A percentile compares a stretch with the other conserved stretches of the same genome.
Evolutionary conservation across 2,329 filamentous ascomycete species (phyloP).

Genomic region (Polytolypa hystricis): DNA sequence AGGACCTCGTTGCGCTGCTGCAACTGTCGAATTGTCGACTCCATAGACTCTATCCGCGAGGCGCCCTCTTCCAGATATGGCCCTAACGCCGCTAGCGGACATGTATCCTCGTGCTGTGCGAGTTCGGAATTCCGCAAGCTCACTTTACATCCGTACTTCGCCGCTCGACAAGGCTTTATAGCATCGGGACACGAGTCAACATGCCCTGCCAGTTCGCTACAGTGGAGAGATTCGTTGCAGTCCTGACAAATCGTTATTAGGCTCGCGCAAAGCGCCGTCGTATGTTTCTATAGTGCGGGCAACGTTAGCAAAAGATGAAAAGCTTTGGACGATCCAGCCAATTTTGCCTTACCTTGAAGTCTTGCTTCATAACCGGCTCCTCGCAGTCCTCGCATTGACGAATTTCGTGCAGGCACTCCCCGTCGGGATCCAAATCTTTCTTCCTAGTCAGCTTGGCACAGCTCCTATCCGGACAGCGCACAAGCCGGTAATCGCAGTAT

Average conservation of each 20-base stretch:
- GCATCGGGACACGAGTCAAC: slow-evolving; percentile 27
- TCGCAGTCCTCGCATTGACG: slow-evolving; percentile 44
- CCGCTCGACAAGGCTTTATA: slow-evolving; percentile 26
- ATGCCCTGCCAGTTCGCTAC: slow-evolving; percentile 25
- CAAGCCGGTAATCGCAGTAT: slow-evolving; percentile 46
- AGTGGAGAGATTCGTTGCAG: slow-evolving; percentile 24
- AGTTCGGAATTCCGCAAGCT: slow-evolving; percentile 27
- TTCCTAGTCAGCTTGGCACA: slow-evolving; percentile 44
- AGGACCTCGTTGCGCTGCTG: slow-evolving; percentile 38
- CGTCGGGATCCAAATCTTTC: slow-evolving; percentile 42
- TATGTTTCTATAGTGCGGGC: slow-evolving; percentile 22
- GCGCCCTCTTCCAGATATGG: slow-evolving; percentile 36
- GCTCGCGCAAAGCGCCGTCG: slow-evolving; percentile 26
- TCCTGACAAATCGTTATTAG: slow-evolving; percentile 27
- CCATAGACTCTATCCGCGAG: slow-evolving; percentile 32
- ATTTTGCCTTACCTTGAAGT: slow-evolving; percentile 37
- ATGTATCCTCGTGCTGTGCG: slow-evolving; percentile 36
- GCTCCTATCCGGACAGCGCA: slow-evolving; percentile 40
- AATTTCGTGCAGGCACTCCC: slow-evolving; percentile 42
- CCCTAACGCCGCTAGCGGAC: slow-evolving; percentile 39
- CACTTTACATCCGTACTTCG: slow-evolving; percentile 33
- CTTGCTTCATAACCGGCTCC: slow-evolving; percentile 42
- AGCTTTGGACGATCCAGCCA: slow-evolving; percentile 7
- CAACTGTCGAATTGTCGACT: slow-evolving; percentile 33
- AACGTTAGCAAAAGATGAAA: background rate